Base-by-base conservation (phyloP, 225 moss, liverwort and hornwort genomes). In the Polytrichum commune region DNA sequence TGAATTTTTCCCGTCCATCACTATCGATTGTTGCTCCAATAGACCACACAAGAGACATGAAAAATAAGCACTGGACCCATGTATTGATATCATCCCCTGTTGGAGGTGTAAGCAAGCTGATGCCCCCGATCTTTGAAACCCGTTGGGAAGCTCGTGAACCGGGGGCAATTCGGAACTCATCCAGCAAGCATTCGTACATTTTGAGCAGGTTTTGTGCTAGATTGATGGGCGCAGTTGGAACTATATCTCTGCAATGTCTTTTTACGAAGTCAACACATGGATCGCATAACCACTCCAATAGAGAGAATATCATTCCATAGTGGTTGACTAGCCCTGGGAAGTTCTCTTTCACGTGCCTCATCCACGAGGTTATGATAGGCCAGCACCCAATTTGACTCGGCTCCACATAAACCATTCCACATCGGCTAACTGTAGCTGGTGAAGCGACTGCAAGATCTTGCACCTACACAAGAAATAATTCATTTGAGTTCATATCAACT, bases 391-490 rank as follows among this genome's bases (percentile, higher is more conserved):
- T 87, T 0, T 83, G 78, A n/a, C 82, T 85, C 26, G 94, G 94
- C 73, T 94, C 92, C 19, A 90, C 86, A 7, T 94, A 94, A 0
- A 94, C 90, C 94, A 94, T 94, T 18, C 94, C 92, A 10, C 94
- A 94, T 27, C 94, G 83, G 29, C 92, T 92, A 3, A 94, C 94
- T 0, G 94, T 94, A 6, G 94, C 94, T 25, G 92, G 92, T 22
- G 94, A 94, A 0, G 94, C 94, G 24, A 90, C 94, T 38, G 94
- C 94, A 20, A 94, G 70, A 82, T 94, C 94, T 84, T 95, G 92
- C 19, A 95, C 94, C 86, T 86, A 1, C 0, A 6, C 16, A 66
- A 20, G 6, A n/a, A 13, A 58, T 20, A 32, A 32, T 1, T 1
- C 32, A 32, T 32, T 32, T 0, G 32, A 32, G 32, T 32, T 32